A percentile compares a stretch with the other conserved stretches of the same genome.
phyloP scores from a whole-genome alignment of 2,329 filamentous ascomycete genomes.

The Stemphylium vesicarium region DNA sequence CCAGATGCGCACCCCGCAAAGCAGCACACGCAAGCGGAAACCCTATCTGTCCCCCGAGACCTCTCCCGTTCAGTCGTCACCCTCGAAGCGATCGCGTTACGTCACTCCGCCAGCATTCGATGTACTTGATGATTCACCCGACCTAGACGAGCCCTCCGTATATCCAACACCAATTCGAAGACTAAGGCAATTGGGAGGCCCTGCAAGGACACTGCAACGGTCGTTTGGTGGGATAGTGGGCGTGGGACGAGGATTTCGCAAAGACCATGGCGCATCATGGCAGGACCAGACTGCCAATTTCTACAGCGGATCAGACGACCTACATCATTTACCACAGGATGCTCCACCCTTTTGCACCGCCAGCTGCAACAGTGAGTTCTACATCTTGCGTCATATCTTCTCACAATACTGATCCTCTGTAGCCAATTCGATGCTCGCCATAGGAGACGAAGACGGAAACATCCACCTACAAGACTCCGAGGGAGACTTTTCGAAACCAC shows the following conservation, averaged over 20 bases:
- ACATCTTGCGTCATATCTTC: neutral
- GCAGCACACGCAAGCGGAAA: conserved; percentile 47
- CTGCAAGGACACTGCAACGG: conserved; percentile 51
- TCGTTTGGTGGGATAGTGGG: conserved; percentile 54
- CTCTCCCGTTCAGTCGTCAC: conserved; percentile 52
- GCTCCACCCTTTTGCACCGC: conserved; percentile 70
- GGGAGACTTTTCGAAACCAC: conserved; percentile 60
- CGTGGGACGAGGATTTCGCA: conserved; percentile 48
- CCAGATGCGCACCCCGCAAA: conserved; percentile 39
- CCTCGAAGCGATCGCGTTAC: conserved; percentile 46
- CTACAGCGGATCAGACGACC: conserved; percentile 63
- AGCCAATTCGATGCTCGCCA: conserved; percentile 71
- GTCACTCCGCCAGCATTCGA: conserved; percentile 37
- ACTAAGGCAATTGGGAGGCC: conserved; percentile 42
- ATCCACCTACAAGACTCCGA: conserved; percentile 68
- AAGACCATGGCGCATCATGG: conserved; percentile 59
- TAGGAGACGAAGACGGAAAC: conserved; percentile 73
- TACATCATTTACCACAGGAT: conserved; percentile 56
- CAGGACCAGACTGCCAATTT: conserved; percentile 66
- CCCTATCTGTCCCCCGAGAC: conserved; percentile 50
- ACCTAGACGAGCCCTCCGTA: conserved; percentile 30
- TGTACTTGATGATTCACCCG: conserved; percentile 42
- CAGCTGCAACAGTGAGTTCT: conserved; percentile 67
- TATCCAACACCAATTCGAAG: conserved; percentile 47
- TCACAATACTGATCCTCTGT: conserved; percentile 16